Conservation (phyloP, 2,329 filamentous ascomycete species). For the Teratosphaeriaceae sp. region DNA sequence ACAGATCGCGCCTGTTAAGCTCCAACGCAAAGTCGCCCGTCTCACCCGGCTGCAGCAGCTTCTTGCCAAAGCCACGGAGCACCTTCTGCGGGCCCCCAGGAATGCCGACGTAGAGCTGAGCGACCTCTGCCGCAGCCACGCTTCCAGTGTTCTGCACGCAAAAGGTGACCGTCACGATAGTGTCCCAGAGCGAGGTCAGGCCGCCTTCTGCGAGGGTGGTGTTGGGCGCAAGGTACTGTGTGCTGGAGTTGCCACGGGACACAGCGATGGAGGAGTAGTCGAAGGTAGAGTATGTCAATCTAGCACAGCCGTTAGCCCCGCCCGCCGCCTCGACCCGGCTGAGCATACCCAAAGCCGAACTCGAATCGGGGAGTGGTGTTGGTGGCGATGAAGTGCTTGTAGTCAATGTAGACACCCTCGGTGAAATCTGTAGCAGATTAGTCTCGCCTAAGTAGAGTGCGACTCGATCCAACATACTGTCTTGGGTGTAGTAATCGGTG, state of each 20-base stretch:
- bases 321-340: no score
- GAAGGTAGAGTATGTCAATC: conserved; percentile 10
- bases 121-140: conserved; percentile 46
- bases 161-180: conserved; percentile 51
- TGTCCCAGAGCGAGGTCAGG: conserved; percentile 50
- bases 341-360: conserved; percentile 38
- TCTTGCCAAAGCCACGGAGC: conserved; percentile 28
- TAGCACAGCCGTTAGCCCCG: no score
- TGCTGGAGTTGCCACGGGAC: neutral
- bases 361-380: conserved; percentile 37
- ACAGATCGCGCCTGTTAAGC: conserved; percentile 39
- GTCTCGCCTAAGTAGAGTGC: no score
- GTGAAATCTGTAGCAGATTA: no score
- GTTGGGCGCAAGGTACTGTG: conserved; percentile 1
- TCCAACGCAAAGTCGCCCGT: conserved; percentile 27
- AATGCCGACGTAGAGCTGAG: conserved; percentile 44
- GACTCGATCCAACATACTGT: no score
- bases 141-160: conserved; percentile 58
- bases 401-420: conserved; percentile 41
- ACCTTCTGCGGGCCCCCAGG: conserved; percentile 25
- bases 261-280: conserved; percentile 3
- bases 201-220: conserved; percentile 25
- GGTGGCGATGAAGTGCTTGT: conserved; percentile 37
- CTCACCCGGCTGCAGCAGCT: conserved; percentile 20
- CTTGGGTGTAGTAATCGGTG: conserved; percentile 27